A percentile compares a stretch with the other conserved stretches of the same genome.
phyloP scores from a whole-genome alignment of 768 basidiomycete genomes.

The Podaxis carcinomalis region DNA sequence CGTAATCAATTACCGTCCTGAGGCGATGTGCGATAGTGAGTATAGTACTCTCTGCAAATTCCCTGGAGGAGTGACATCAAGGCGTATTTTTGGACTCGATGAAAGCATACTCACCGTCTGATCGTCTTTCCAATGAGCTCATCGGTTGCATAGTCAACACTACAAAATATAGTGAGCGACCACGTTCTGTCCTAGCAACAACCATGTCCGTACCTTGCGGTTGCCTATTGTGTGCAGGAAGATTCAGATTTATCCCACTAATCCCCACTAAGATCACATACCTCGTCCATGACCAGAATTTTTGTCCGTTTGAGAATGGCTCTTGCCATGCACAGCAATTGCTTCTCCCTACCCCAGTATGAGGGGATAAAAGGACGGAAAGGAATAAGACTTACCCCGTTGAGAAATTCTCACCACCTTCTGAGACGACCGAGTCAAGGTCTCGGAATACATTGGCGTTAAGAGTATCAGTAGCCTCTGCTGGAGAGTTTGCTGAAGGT shows the following conservation, averaged over 20 bases:
- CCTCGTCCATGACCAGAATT: slow-evolving; percentile 84
- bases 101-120: slow-evolving; percentile 50
- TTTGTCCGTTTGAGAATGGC: slow-evolving; percentile 78
- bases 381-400: slow-evolving; percentile 51
- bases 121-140: slow-evolving; percentile 83
- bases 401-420: slow-evolving; percentile 89
- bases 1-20: slow-evolving; percentile 79
- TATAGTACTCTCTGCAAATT: slow-evolving; percentile 80
- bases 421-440: slow-evolving; percentile 69
- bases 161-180: slow-evolving; percentile 17
- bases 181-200: not conserved
- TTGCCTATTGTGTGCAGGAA: slow-evolving; percentile 40
- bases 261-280: slow-evolving; percentile 21
- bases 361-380: not conserved
- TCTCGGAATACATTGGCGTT: slow-evolving; percentile 77
- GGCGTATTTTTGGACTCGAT: not conserved
- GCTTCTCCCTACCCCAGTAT: slow-evolving; percentile 20
- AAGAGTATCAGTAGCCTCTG: slow-evolving; percentile 41
- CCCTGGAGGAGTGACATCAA: slow-evolving; percentile 32
- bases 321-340: slow-evolving; percentile 76
- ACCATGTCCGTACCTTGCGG: slow-evolving; percentile 49
- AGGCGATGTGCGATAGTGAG: slow-evolving; percentile 82
- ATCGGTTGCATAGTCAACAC: slow-evolving; percentile 85
- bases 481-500: slow-evolving; percentile 46
- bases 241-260: slow-evolving; percentile 5